Evolutionary conservation across 106 monocot species (phyloP).

Genomic region (Acorus calamus): DNA sequence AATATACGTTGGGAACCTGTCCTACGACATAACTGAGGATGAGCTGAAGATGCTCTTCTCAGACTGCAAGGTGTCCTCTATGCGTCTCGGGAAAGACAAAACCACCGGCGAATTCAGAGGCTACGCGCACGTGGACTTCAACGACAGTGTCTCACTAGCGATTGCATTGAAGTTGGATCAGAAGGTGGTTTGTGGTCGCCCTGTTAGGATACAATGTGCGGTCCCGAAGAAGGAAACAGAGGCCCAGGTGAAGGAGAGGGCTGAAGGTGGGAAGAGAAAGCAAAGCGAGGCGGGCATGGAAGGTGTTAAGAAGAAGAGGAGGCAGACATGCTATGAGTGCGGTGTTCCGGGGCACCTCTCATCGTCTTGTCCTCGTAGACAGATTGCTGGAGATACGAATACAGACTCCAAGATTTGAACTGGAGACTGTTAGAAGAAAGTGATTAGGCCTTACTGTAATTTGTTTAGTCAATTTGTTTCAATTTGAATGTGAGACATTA

Average conservation of each 20-base stretch:
- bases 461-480: too few relatives aligned
- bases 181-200: slow-evolving; percentile 53
- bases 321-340: slow-evolving; percentile 69
- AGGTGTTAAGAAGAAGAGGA: slow-evolving; percentile 46
- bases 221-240: slow-evolving; percentile 42
- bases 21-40: slow-evolving; percentile 88
- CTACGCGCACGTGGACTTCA: slow-evolving; percentile 86
- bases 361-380: slow-evolving; percentile 49
- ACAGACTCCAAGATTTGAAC: too few relatives aligned
- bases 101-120: slow-evolving; percentile 83
- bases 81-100: slow-evolving; percentile 78
- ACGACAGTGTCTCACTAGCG: slow-evolving; percentile 42
- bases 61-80: slow-evolving; percentile 54
- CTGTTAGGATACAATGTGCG: slow-evolving; percentile 66
- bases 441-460: too few relatives aligned
- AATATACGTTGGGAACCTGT: slow-evolving; percentile 70
- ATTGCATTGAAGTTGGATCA: slow-evolving; percentile 80
- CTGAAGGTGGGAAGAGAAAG: neutral
- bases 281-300: neutral
- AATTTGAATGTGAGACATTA: too few relatives aligned
- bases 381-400: neutral
- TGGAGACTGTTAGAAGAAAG: too few relatives aligned
- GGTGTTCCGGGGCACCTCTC: slow-evolving; percentile 76
- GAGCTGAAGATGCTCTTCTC: slow-evolving; percentile 59
- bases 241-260: neutral